These are phyloP conservation scores for Naganishia sp. DNA, from an alignment of 1,284 basidiomycete species.

Conservation along the genomic window DNA sequence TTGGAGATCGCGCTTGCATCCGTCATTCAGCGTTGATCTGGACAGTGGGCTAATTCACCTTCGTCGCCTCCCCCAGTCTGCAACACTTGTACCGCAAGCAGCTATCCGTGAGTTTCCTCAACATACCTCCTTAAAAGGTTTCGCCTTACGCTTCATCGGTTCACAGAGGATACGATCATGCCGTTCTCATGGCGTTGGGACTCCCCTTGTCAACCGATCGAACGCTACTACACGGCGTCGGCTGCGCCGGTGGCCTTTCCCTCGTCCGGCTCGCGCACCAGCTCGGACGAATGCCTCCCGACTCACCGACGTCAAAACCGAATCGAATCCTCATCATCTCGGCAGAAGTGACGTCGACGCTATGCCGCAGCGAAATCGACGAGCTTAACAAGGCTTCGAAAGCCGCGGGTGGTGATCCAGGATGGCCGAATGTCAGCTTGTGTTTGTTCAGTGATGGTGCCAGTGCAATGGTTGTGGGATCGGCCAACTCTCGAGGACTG, in stretches of 20 bases:
- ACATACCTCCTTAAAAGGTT: neutral
- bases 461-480: slow-evolving; percentile 37
- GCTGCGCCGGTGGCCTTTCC: slow-evolving; percentile 36
- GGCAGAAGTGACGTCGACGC: slow-evolving; percentile 34
- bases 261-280: slow-evolving; percentile 34
- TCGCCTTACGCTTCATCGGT: neutral
- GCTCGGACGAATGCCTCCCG: slow-evolving; percentile 19
- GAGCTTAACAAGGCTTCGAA: slow-evolving; percentile 28
- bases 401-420: slow-evolving; percentile 29
- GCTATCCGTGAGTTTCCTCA: slow-evolving; percentile 32
- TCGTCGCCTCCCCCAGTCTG: slow-evolving; percentile 18
- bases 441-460: slow-evolving; percentile 38
- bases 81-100: slow-evolving; percentile 36
- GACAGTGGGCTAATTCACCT: neutral
- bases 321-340: slow-evolving; percentile 34
- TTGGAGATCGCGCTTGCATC: neutral
- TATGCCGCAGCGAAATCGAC: slow-evolving; percentile 36
- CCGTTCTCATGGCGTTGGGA: slow-evolving; percentile 32
- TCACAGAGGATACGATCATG: slow-evolving; percentile 34
- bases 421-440: slow-evolving; percentile 35
- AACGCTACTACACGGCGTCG: slow-evolving; percentile 37
- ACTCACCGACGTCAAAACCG: slow-evolving; percentile 15
- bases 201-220: slow-evolving; percentile 29
- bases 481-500: slow-evolving; percentile 23
- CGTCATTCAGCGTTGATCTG: neutral